These are phyloP conservation scores for Oryza nivara DNA, from an alignment of 176 grass and related monocot species.

Conservation along the genomic window DNA sequence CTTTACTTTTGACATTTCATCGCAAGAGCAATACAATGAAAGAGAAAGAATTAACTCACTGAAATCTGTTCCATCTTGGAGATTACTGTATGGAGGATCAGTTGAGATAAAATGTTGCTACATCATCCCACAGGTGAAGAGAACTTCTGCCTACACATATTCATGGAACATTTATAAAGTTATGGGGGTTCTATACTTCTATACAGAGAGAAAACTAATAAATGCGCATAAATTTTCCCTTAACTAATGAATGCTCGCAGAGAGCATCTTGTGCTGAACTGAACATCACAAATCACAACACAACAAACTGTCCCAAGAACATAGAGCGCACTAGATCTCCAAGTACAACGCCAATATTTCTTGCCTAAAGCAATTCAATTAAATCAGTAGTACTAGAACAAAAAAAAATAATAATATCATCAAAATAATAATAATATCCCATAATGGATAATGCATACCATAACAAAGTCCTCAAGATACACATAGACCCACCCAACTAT, in stretches of 20 bases:
- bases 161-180: conserved; percentile 4
- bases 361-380: not conserved
- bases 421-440: too few relatives aligned
- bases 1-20: conserved; percentile 8
- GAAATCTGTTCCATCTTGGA: conserved; percentile 51
- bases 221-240: conserved; percentile 5
- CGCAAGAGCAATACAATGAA: not conserved
- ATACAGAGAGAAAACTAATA: not conserved
- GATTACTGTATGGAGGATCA: not conserved
- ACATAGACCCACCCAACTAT: too few relatives aligned
- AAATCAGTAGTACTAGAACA: not conserved
- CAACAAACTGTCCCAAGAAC: too few relatives aligned
- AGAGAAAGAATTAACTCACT: conserved; percentile 40
- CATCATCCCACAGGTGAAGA: conserved; percentile 12
- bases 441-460: too few relatives aligned
- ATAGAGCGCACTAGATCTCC: not conserved
- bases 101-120: conserved; percentile 11
- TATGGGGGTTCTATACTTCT: not conserved
- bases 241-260: not conserved
- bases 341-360: not conserved
- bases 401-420: too few relatives aligned
- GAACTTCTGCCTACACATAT: conserved; percentile 27
- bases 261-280: not conserved
- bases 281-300: not conserved
- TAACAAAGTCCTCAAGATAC: too few relatives aligned